phyloP scores from a whole-genome alignment of 352 stramenopile species.

The Pythium myriotylum region DNA sequence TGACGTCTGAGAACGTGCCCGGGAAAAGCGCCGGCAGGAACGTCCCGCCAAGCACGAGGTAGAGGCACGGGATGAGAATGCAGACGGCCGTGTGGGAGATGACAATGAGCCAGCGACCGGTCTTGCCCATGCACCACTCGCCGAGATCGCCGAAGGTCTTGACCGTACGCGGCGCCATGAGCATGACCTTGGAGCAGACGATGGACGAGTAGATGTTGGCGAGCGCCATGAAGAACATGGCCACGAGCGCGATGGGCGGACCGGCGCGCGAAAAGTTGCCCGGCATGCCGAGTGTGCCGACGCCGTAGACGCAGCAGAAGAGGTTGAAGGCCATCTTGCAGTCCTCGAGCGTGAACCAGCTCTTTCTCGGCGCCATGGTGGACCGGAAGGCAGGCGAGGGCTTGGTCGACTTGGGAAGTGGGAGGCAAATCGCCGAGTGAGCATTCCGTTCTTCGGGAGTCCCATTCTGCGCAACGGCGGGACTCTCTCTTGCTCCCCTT shows the following conservation, averaged over 20 bases:
- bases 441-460: not conserved
- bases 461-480: not conserved
- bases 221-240: slow-evolving; percentile 39
- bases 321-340: slow-evolving; percentile 35
- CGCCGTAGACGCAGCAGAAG: slow-evolving; percentile 40
- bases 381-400: not conserved
- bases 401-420: slow-evolving; percentile 2
- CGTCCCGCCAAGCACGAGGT: slow-evolving; percentile 58
- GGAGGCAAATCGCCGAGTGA: slow-evolving; percentile 22
- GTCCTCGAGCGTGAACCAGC: slow-evolving; percentile 36
- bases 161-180: slow-evolving; percentile 32
- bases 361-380: slow-evolving; percentile 17
- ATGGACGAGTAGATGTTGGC: slow-evolving; percentile 41
- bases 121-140: slow-evolving; percentile 35
- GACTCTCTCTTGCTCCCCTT: not conserved
- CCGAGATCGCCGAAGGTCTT: slow-evolving; percentile 42
- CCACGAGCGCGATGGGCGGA: slow-evolving; percentile 24
- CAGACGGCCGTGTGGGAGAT: slow-evolving; percentile 31
- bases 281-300: slow-evolving; percentile 45
- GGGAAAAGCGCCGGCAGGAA: slow-evolving; percentile 56
- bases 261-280: slow-evolving; percentile 41
- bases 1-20: slow-evolving; percentile 17
- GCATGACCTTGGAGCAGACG: slow-evolving; percentile 33
- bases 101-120: slow-evolving; percentile 30
- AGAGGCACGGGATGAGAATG: slow-evolving; percentile 30